These are phyloP conservation scores for Candida endomychidarum DNA, from an alignment of 805 yeast genomes.

Conservation along the genomic window DNA sequence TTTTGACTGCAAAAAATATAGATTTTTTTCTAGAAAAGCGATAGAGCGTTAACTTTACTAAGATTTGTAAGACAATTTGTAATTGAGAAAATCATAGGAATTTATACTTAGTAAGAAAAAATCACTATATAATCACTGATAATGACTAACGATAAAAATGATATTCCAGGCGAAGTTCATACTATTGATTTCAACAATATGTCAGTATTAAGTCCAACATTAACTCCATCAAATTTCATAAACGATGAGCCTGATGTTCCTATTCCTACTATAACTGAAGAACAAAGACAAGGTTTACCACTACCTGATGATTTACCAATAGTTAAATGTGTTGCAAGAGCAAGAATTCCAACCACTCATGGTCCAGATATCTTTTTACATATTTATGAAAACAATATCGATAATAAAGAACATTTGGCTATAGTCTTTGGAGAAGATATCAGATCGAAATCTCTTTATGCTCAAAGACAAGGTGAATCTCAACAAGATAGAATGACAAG, in stretches of 20 bases:
- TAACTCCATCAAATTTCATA: conserved; percentile 19
- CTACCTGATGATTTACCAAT: conserved; percentile 62
- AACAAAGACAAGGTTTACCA: conserved; percentile 30
- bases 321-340: conserved; percentile 88
- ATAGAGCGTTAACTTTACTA: not conserved
- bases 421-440: conserved; percentile 94
- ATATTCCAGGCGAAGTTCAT: not conserved
- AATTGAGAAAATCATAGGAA: too few species aligned
- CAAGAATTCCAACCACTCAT: conserved; percentile 92
- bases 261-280: conserved; percentile 20
- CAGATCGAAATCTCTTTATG: conserved; percentile 72
- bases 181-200: conserved; percentile 19
- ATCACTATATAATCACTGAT: not conserved
- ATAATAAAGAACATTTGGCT: conserved; percentile 92
- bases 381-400: conserved; percentile 80
- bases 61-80: too few species aligned
- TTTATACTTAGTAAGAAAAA: too few species aligned
- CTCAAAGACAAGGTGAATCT: conserved; percentile 62
- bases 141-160: conserved; percentile 1
- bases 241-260: conserved; percentile 15
- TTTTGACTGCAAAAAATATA: too few species aligned
- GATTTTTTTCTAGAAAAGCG: too few species aligned
- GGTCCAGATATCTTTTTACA: conserved; percentile 95
- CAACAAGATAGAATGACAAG: conserved; percentile 97
- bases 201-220: conserved; percentile 24